phyloP scores from a whole-genome alignment of 2,329 filamentous ascomycete genomes.

The Xylariaceae sp. region DNA sequence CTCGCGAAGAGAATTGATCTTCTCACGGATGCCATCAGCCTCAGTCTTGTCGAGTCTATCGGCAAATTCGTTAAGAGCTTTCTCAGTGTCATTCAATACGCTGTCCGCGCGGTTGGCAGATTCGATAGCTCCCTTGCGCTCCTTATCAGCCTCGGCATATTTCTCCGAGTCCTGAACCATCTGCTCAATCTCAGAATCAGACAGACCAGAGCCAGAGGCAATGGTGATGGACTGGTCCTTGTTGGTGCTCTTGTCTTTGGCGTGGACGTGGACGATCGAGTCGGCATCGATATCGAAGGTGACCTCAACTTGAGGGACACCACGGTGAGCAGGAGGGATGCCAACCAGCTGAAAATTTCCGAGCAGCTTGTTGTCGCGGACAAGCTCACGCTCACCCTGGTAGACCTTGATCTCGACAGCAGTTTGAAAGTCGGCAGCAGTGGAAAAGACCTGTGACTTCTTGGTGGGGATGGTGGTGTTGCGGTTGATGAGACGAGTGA shows the following conservation, averaged over 20 bases:
- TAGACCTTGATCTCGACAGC: slow-evolving; percentile 99
- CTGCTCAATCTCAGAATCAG: slow-evolving; percentile 88
- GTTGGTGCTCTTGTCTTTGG: slow-evolving; percentile 98
- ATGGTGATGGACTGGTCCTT: slow-evolving; percentile 99
- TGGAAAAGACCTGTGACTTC: slow-evolving; percentile 98
- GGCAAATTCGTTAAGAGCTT: slow-evolving; percentile 93
- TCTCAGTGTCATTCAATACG: slow-evolving; percentile 96
- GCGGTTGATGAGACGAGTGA: slow-evolving; percentile 96
- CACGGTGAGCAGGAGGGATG: slow-evolving; percentile 92
- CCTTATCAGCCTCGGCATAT: slow-evolving; percentile 92
- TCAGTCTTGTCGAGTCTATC: slow-evolving; percentile 97
- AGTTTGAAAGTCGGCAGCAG: slow-evolving; percentile 95
- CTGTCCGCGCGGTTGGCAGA: slow-evolving; percentile 95
- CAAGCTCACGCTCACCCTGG: slow-evolving; percentile 99
- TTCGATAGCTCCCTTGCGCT: slow-evolving; percentile 94
- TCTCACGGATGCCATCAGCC: slow-evolving; percentile 89
- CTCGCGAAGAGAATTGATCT: slow-evolving; percentile 82
- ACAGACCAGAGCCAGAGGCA: slow-evolving; percentile 94
- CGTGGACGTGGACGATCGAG: slow-evolving; percentile 95
- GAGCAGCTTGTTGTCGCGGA: slow-evolving; percentile 96
- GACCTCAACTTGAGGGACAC: slow-evolving; percentile 94
- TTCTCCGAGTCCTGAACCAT: slow-evolving; percentile 99
- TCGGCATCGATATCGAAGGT: slow-evolving; percentile 99
- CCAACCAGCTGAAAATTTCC: slow-evolving; percentile 99
- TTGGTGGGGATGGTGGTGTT: slow-evolving; percentile 99